Percentiles rank a stretch among this genome's conserved stretches.
These are phyloP conservation scores for Talaromyces trachyspermus DNA, from an alignment of 495 filamentous ascomycete genomes.

Conservation along the genomic window DNA sequence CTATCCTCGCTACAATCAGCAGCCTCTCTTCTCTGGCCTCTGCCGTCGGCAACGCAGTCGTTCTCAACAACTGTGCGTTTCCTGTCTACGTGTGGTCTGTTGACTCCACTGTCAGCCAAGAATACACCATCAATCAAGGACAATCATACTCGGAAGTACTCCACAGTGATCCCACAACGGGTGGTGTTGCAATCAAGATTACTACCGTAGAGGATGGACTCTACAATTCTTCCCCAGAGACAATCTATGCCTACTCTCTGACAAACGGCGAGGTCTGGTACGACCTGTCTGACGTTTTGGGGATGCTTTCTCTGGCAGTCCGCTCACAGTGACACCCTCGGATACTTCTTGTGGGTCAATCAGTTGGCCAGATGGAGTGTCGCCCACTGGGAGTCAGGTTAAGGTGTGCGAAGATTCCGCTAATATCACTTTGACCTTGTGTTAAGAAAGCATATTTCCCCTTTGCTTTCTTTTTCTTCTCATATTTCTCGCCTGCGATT, in stretches of 20 bases:
- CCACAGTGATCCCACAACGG: slow-evolving; percentile 40
- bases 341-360: slow-evolving; percentile 37
- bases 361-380: slow-evolving; percentile 41
- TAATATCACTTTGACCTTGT: slow-evolving; percentile 27
- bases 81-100: slow-evolving; percentile 52
- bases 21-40: slow-evolving; percentile 23
- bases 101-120: slow-evolving; percentile 32
- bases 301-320: slow-evolving; percentile 43
- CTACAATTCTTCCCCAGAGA: slow-evolving; percentile 45
- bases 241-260: slow-evolving; percentile 48
- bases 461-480: not conserved
- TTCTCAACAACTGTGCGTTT: slow-evolving; percentile 43
- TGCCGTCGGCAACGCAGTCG: slow-evolving; percentile 44
- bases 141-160: slow-evolving; percentile 33
- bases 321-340: slow-evolving; percentile 31
- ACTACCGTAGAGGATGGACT: slow-evolving; percentile 42
- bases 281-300: slow-evolving; percentile 51
- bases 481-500: not conserved
- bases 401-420: slow-evolving; percentile 33
- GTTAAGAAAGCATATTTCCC: slow-evolving; percentile 3
- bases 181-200: slow-evolving; percentile 50
- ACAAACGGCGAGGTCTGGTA: slow-evolving; percentile 45
- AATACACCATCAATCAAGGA: slow-evolving; percentile 32
- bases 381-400: slow-evolving; percentile 45
- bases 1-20: slow-evolving; percentile 18